Conservation (phyloP, 2,329 filamentous ascomycete genomes). For the Aspergillus persii region DNA sequence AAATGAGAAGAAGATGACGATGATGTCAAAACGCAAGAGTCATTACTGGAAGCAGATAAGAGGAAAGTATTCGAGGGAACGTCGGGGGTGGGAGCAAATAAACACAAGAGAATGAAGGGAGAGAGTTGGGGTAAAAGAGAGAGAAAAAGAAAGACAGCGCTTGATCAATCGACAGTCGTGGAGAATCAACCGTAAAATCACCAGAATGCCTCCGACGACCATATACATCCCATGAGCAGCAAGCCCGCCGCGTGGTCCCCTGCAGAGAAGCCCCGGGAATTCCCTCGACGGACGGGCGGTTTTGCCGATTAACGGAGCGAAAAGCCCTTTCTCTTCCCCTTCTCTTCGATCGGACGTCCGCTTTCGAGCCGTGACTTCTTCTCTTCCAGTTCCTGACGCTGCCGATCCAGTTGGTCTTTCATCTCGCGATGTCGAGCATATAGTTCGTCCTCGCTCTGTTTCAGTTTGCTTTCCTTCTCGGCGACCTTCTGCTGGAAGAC, state of each 20-base stretch:
- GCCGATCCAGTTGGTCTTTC: slow-evolving; percentile 98
- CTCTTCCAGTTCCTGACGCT: slow-evolving; percentile 92
- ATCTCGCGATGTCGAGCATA: slow-evolving; percentile 98
- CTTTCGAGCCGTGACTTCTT: slow-evolving; percentile 97
- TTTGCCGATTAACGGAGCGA: slow-evolving; percentile 74
- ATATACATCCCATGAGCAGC: slow-evolving; percentile 19
- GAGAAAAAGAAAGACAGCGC: slow-evolving; percentile 24
- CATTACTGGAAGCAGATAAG: slow-evolving; percentile 33
- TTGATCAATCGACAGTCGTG: slow-evolving; percentile 29
- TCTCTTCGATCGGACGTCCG: slow-evolving; percentile 92
- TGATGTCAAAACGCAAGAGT: slow-evolving; percentile 20
- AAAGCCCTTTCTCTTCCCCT: slow-evolving; percentile 99
- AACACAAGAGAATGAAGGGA: slow-evolving; percentile 23
- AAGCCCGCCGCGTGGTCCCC: slow-evolving; percentile 15
- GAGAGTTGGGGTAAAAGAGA: slow-evolving; percentile 7
- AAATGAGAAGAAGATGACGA: neutral
- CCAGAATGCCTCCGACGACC: slow-evolving; percentile 19
- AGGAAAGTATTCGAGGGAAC: slow-evolving; percentile 30
- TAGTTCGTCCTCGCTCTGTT: slow-evolving; percentile 98
- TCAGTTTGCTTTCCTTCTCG: slow-evolving; percentile 99
- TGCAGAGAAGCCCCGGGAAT: slow-evolving; percentile 12
- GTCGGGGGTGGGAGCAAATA: slow-evolving; percentile 25
- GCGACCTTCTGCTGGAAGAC: slow-evolving; percentile 99
- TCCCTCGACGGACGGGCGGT: slow-evolving; percentile 5
- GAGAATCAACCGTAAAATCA: slow-evolving; percentile 24